phyloP scores from a whole-genome alignment of 352 stramenopile genomes.

The Globisporangium abappressorium region DNA sequence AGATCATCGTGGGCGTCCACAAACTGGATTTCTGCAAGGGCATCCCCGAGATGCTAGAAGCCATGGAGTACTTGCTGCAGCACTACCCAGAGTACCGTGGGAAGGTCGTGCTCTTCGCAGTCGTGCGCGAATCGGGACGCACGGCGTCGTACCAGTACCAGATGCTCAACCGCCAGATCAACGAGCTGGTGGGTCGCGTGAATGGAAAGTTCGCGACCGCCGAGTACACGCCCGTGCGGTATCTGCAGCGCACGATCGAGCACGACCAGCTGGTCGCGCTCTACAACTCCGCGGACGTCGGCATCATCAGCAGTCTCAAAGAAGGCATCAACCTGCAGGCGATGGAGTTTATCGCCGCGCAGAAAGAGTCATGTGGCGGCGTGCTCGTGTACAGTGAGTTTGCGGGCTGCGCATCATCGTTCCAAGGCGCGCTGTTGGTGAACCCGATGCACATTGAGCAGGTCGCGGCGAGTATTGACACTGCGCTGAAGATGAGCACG shows the following conservation, averaged over 20 bases:
- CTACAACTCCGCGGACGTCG: slow-evolving; percentile 87
- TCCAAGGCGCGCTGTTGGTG: slow-evolving; percentile 84
- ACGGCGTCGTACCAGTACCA: slow-evolving; percentile 69
- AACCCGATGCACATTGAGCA: slow-evolving; percentile 90
- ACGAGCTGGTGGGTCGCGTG: slow-evolving; percentile 86
- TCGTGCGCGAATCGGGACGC: slow-evolving; percentile 79
- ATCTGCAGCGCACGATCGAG: slow-evolving; percentile 83
- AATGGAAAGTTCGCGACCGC: slow-evolving; percentile 86
- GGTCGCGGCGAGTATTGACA: slow-evolving; percentile 81
- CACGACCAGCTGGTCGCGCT: slow-evolving; percentile 88
- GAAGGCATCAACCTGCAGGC: slow-evolving; percentile 91
- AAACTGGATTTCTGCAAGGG: slow-evolving; percentile 85
- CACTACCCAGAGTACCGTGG: slow-evolving; percentile 91
- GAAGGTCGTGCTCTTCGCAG: slow-evolving; percentile 92
- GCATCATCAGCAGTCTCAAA: slow-evolving; percentile 87
- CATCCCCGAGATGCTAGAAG: slow-evolving; percentile 88
- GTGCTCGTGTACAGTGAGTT: slow-evolving; percentile 91
- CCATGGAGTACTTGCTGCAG: slow-evolving; percentile 87
- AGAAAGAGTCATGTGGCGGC: slow-evolving; percentile 78
- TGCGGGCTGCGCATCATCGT: slow-evolving; percentile 86
- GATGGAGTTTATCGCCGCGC: slow-evolving; percentile 89
- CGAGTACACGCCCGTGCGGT: slow-evolving; percentile 87
- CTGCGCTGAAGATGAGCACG: slow-evolving; percentile 81
- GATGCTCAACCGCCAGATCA: slow-evolving; percentile 87
- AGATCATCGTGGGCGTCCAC: slow-evolving; percentile 74